Evolutionary conservation across 805 yeast species (phyloP).

Genomic region (Yamadazyma olivae): DNA sequence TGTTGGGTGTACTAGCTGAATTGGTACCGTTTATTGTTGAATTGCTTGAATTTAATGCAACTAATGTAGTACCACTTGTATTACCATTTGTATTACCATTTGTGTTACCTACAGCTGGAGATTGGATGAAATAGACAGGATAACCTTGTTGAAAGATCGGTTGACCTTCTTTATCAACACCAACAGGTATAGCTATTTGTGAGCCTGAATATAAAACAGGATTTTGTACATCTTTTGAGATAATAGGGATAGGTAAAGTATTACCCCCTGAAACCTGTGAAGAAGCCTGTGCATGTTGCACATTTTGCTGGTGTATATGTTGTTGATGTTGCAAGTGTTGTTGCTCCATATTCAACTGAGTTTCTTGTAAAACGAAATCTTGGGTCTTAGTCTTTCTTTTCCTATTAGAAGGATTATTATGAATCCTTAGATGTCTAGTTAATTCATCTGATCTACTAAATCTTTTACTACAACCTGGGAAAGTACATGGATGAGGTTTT

Average conservation of each 20-base stretch:
- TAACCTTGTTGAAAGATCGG: constrained; percentile 30
- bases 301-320: background rate
- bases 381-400: constrained; percentile 31
- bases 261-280: constrained; percentile 1
- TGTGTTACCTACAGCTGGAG: too few relatives aligned
- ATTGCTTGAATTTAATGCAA: too few relatives aligned
- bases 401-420: constrained; percentile 53
- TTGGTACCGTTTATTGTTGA: too few relatives aligned
- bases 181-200: constrained; percentile 20
- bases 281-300: background rate
- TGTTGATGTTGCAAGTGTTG: constrained; percentile 6
- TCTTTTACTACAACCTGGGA: constrained; percentile 78
- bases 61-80: background rate
- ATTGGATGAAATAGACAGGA: constrained; percentile 32
- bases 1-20: too few relatives aligned
- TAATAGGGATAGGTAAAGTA: background rate
- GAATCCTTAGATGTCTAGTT: constrained; percentile 82
- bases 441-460: constrained; percentile 82
- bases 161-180: constrained; percentile 30
- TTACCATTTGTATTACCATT: background rate
- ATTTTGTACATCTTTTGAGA: background rate
- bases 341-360: constrained; percentile 7
- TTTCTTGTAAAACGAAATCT: constrained; percentile 6
- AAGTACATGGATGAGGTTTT: constrained; percentile 82
- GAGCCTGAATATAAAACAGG: constrained; percentile 1